Base-by-base conservation (phyloP, 495 filamentous ascomycete species). In the Saxophila tyrrhenica region DNA sequence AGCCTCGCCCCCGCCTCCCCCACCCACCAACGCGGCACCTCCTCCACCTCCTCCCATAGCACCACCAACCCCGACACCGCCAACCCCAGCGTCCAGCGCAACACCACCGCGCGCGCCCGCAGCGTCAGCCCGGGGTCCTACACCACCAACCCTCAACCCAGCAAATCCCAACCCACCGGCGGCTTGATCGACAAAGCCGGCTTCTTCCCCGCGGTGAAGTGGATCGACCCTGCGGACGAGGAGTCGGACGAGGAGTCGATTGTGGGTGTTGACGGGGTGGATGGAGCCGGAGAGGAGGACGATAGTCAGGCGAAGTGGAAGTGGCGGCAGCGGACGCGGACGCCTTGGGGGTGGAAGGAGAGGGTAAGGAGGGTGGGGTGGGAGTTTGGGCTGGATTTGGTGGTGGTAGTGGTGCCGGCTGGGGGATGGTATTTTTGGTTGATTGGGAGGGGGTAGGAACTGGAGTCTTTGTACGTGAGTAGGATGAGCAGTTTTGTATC, bases 341-440 rank as follows among this genome's bases (percentile, higher is more conserved):
- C 53, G 57, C 57, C 52, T 35, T 7, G 29, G 29, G 29, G 29
- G 5, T 35, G 29, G 29, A 35, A 35, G 29, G 29, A 13, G 29
- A 58, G 48, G 16, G 44, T 48, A 1, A 51, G 49, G 19, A 35
- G 58, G 25, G 59, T 59, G 21, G 39, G 49, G 16, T 49, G 48
- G 35, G 67, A 70, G 58, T 62, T 68, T 23, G 48, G 43, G 47
- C 49, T 58, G 25, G 64, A 60, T 49, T 3, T 68, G 1, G 15
- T 57, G 10, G 50, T 51, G 10, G 67, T 70, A 16, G 65, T 29
- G 3, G 47, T 55, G 22, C 53, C 65, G 32, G 61, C 52, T 19
- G 52, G 62, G 45, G 22, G 43, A n/a, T 70, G 58, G 56, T 70
- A 70, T 57, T 61, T 62, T 44, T 68, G 59, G 58, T 55, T 70